These are phyloP conservation scores for Ceratocystis eucalypticola DNA, from an alignment of 2,329 filamentous ascomycete genomes.

Conservation along the genomic window DNA sequence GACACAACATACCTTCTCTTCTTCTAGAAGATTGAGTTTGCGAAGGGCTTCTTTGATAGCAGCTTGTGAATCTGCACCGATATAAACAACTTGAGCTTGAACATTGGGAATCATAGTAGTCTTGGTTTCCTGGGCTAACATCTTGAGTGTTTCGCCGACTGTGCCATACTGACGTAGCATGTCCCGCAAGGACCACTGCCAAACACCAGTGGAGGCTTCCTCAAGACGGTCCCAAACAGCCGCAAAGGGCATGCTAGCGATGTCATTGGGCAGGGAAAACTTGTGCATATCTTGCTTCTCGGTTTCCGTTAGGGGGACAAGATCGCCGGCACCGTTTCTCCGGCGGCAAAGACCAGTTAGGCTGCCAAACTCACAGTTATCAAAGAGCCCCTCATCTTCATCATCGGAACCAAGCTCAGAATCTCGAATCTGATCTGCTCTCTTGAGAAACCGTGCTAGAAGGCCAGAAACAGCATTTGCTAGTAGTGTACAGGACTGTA, in stretches of 20 bases:
- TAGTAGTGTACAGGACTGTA: background rate
- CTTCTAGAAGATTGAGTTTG: background rate
- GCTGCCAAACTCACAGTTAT: background rate
- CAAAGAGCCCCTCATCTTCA: background rate
- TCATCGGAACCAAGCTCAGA: background rate
- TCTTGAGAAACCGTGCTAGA: background rate
- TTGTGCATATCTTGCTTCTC: background rate
- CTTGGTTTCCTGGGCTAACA: background rate
- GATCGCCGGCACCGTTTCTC: background rate
- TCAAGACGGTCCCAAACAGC: constrained; percentile 9
- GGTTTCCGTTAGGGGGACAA: background rate
- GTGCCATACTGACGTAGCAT: constrained; percentile 10
- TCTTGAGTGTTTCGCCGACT: constrained; percentile 6
- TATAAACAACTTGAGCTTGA: background rate
- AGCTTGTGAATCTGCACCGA: constrained; percentile 2
- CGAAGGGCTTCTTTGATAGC: background rate
- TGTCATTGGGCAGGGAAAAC: background rate
- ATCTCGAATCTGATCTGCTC: background rate
- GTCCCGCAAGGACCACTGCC: constrained; percentile 4
- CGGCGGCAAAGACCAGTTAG: background rate
- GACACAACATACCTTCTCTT: constrained; percentile 1
- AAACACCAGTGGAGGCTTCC: background rate
- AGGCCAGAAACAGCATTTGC: background rate
- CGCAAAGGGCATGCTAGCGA: background rate
- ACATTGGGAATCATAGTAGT: constrained; percentile 7